Percentiles rank a stretch among this genome's conserved stretches.
Evolutionary conservation across 1,284 basidiomycete genomes (phyloP).

Genomic region (Sanghuangporus sanghuang): DNA sequence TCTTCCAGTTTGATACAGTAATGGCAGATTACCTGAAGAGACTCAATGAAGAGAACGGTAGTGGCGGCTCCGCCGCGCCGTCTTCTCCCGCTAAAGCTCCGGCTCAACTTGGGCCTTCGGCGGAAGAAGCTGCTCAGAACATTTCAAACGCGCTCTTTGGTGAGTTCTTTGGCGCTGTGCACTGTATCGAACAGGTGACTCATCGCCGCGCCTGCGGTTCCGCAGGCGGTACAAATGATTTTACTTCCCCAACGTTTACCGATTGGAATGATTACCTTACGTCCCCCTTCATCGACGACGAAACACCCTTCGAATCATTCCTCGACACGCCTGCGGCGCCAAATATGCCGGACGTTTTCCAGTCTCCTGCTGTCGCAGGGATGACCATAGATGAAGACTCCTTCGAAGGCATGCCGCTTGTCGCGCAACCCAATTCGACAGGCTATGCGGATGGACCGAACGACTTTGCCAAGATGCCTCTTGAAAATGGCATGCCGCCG

Average conservation of each 20-base stretch:
- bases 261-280: constrained; percentile 36
- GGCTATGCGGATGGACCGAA: constrained; percentile 26
- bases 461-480: constrained; percentile 27
- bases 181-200: not conserved
- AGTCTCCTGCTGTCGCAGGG: constrained; percentile 26
- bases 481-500: constrained; percentile 19
- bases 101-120: not conserved
- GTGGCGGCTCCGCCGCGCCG: constrained; percentile 18
- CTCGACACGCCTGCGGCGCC: constrained; percentile 49
- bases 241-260: not conserved
- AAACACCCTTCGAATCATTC: constrained; percentile 52
- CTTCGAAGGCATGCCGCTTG: constrained; percentile 27
- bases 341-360: constrained; percentile 34
- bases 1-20: constrained; percentile 30
- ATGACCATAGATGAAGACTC: constrained; percentile 7
- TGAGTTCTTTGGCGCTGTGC: not conserved
- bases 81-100: constrained; percentile 20
- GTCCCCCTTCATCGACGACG: constrained; percentile 37
- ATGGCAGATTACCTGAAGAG: constrained; percentile 45
- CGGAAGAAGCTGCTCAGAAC: constrained; percentile 11
- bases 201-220: constrained; percentile 20
- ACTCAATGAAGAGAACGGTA: constrained; percentile 32
- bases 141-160: constrained; percentile 9
- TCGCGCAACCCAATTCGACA: constrained; percentile 24
- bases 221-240: constrained; percentile 10